Percentiles rank a stretch among this genome's conserved stretches.
Evolutionary conservation across 495 filamentous ascomycete genomes (phyloP).

Genomic region (Lasiosphaeriaceae sp.): DNA sequence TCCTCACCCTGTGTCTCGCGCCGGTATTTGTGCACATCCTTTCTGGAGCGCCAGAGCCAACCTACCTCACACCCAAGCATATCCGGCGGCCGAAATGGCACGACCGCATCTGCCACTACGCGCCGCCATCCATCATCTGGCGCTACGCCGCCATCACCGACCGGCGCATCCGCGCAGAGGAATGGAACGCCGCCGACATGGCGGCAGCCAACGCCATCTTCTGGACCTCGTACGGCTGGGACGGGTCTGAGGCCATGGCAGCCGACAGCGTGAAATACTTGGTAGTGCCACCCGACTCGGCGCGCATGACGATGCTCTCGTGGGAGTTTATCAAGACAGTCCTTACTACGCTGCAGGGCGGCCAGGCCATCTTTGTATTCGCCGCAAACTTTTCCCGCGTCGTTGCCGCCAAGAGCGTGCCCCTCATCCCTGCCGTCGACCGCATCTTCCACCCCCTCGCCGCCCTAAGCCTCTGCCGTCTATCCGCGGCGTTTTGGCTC

Average conservation of each 20-base stretch:
- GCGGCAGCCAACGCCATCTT: slow-evolving; percentile 29
- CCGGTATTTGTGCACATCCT: slow-evolving; percentile 28
- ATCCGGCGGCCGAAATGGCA: slow-evolving; percentile 9
- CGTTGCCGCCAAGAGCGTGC: no score
- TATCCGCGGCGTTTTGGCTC: background rate
- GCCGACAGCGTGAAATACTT: slow-evolving; percentile 10
- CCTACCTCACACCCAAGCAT: slow-evolving; percentile 8
- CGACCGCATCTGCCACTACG: slow-evolving; percentile 24
- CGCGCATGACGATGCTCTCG: slow-evolving; percentile 9
- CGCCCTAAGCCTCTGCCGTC: slow-evolving; percentile 7
- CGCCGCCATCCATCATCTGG: slow-evolving; percentile 34
- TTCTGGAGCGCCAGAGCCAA: slow-evolving; percentile 17
- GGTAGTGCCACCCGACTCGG: slow-evolving; percentile 11
- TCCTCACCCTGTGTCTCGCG: slow-evolving; percentile 28
- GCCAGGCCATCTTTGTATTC: slow-evolving; percentile 1
- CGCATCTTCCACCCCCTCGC: slow-evolving; percentile 12
- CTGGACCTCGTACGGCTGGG: slow-evolving; percentile 30
- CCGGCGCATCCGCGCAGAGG: slow-evolving; percentile 23
- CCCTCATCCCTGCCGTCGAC: background rate
- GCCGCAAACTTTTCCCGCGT: background rate
- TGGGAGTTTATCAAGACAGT: slow-evolving; percentile 14
- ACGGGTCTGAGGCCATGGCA: slow-evolving; percentile 30
- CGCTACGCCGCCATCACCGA: slow-evolving; percentile 31
- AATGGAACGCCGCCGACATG: slow-evolving; percentile 20
- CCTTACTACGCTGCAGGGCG: slow-evolving; percentile 18